Base-by-base conservation (phyloP, 2,329 filamentous ascomycete species). In the Colletotrichum sp. region DNA sequence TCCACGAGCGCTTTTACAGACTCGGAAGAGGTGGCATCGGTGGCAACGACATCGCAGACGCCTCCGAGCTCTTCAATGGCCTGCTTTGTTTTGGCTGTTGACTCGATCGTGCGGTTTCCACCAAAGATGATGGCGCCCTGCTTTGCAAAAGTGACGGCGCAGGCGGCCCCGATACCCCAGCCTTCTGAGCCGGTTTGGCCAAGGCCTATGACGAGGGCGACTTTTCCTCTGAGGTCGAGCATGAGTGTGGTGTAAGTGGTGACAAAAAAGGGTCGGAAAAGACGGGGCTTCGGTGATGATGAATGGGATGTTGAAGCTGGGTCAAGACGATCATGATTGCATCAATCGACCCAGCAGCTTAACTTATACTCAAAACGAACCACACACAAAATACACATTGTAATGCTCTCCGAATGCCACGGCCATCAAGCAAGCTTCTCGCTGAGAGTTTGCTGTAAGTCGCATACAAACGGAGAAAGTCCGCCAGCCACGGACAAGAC, bases 1-100 rank as follows among this genome's bases (percentile, higher is more conserved):
- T 89, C 86, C 5, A 93, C 87, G 0, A 92, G 85, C 0, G 80
- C 80, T 76, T 90, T 88, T 79, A 92, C 90, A 18, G 89, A 88
- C 0, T 81, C 79, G 0, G 87, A 86, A 8, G 87, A 87, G 0
- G 90, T 92, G 3, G 91, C 90, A 78, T 93, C 84, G 16, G 85
- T 84, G 8, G 81, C 84, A 79, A 90, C 82, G 6, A 89, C 79
- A 13, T 85, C 80, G 75, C 85, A 87, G 9, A 76, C 73, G 3
- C 83, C 83, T 2, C 81, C 83, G 4, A 82, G 79, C 1, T 78
- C 75, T 10, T 84, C 78, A 28, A 88, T 86, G 12, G 85, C 82
- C 18, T 85, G 77, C 70, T 82, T 83, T 2, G 87, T 86, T n/a
- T 82, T 82, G 16, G 80, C 73, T 1, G 88, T 83, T 4, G 87